Conservation (phyloP, 805 yeast species). For the Kodamaea kaohsiungensis region DNA sequence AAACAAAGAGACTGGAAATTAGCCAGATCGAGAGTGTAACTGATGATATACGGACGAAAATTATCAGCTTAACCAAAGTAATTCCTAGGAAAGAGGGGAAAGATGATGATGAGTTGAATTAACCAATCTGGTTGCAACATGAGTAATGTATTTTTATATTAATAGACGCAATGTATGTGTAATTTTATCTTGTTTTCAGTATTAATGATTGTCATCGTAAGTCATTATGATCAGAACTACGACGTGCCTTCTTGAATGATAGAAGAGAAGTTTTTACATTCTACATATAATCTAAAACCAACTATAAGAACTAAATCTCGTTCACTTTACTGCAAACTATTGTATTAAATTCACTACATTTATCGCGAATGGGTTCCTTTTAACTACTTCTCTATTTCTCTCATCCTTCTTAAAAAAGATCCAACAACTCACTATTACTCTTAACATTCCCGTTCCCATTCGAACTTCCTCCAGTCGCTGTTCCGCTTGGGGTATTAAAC, state of each 20-base stretch:
- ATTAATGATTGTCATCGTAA: too few species aligned
- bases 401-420: conserved; percentile 28
- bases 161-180: neutral
- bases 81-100: neutral
- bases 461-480: conserved; percentile 7
- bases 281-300: neutral
- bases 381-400: neutral
- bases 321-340: too few species aligned
- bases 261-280: too few species aligned
- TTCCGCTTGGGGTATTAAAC: conserved; percentile 28
- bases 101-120: neutral
- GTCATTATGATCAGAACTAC: too few species aligned
- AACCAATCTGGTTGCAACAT: neutral
- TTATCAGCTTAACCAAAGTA: conserved; percentile 23
- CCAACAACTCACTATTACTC: conserved; percentile 36
- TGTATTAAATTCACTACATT: neutral
- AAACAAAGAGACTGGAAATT: conserved; percentile 58
- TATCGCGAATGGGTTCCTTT: neutral
- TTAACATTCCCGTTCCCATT: neutral
- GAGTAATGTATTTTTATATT: neutral
- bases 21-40: conserved; percentile 43
- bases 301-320: too few species aligned
- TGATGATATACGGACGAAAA: conserved; percentile 36
- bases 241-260: too few species aligned
- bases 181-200: too few species aligned